Evolutionary conservation across 2,329 filamentous ascomycete genomes (phyloP).

Genomic region (Coleophoma cylindrospora): DNA sequence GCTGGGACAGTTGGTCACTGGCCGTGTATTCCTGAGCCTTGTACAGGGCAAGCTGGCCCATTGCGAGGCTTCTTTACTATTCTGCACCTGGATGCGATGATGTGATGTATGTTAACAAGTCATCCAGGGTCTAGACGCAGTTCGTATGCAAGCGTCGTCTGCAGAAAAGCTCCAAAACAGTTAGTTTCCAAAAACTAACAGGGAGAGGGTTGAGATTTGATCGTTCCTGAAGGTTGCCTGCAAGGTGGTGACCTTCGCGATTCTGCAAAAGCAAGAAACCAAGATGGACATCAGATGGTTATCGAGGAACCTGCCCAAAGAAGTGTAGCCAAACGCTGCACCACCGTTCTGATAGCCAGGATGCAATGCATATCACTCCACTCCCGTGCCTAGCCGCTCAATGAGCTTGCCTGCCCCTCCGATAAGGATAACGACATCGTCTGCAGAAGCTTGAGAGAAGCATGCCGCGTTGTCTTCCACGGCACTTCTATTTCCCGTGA

Average conservation of each 20-base stretch:
- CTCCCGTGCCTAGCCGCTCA: no score
- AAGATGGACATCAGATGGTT: neutral
- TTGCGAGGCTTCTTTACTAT: no score
- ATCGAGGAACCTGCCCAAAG: neutral
- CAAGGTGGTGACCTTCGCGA: neutral
- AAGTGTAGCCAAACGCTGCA: neutral
- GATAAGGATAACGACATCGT: no score
- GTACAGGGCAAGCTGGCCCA: no score
- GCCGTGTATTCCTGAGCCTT: no score
- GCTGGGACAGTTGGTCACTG: neutral
- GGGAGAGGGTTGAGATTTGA: neutral
- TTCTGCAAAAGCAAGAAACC: neutral
- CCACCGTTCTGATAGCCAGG: neutral
- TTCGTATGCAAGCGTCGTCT: neutral
- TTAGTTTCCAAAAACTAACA: neutral
- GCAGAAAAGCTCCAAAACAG: neutral
- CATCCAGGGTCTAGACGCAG: neutral
- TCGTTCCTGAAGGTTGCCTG: neutral
- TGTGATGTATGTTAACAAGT: neutral
- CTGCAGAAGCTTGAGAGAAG: no score
- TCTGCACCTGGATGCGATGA: neutral
- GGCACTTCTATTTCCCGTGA: no score
- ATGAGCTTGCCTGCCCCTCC: no score
- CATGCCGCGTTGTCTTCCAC: no score
- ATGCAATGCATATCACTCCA: neutral